phyloP scores from a whole-genome alignment of 2,329 filamentous ascomycete species.

The Didymella segeticola region DNA sequence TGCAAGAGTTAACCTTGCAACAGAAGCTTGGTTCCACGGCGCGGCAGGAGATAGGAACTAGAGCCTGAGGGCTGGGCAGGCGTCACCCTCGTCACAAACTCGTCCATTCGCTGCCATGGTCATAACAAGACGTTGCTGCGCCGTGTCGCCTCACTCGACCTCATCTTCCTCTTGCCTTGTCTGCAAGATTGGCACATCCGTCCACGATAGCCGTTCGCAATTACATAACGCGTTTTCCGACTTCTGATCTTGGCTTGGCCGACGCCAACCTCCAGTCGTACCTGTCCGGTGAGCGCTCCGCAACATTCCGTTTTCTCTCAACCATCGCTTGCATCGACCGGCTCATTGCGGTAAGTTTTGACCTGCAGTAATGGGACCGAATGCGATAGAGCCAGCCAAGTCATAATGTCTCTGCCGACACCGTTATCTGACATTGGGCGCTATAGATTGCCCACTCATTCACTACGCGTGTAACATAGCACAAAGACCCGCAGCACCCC shows the following conservation, averaged over 20 bases:
- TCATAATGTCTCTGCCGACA: constrained; percentile 12
- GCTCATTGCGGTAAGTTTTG: constrained; percentile 5
- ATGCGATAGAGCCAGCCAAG: constrained; percentile 8
- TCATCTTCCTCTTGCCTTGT: neutral
- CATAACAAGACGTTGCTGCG: constrained; percentile 7
- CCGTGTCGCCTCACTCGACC: neutral
- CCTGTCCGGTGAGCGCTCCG: constrained; percentile 16
- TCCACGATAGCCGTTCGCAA: constrained; percentile 7
- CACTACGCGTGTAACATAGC: constrained; percentile 19
- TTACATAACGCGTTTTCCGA: constrained; percentile 3
- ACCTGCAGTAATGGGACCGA: constrained; percentile 9
- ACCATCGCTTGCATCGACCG: constrained; percentile 2
- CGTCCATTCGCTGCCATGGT: neutral
- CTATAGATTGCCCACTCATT: constrained; percentile 4
- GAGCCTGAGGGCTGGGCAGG: constrained; percentile 14
- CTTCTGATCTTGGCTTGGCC: constrained; percentile 2
- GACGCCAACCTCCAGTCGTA: constrained; percentile 4
- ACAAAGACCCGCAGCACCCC: constrained; percentile 11
- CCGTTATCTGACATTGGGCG: constrained; percentile 17
- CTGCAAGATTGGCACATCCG: neutral
- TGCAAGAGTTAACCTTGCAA: constrained; percentile 10
- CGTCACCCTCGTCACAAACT: constrained; percentile 17
- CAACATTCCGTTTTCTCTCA: constrained; percentile 7
- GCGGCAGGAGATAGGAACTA: constrained; percentile 11
- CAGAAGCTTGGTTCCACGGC: constrained; percentile 7